Evolutionary conservation across 768 basidiomycete genomes (phyloP).

Genomic region (Chalciporus piperatus): DNA sequence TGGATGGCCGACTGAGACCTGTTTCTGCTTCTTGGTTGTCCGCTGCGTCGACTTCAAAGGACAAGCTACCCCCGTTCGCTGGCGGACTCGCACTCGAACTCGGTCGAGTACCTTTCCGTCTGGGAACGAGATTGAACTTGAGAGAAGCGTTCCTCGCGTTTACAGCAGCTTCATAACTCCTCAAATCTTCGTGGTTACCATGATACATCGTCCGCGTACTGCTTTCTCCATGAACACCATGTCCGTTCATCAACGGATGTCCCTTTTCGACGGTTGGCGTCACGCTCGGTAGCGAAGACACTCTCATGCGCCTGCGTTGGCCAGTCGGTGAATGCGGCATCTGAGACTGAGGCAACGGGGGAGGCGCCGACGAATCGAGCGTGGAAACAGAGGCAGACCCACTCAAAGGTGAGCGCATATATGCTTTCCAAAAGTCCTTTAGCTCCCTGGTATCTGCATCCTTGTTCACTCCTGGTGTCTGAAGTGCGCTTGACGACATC

Average conservation of each 20-base stretch:
- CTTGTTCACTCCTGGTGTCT: conserved; percentile 32
- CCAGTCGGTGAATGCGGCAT: conserved; percentile 29
- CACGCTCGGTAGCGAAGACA: conserved; percentile 68
- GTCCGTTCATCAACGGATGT: conserved; percentile 17
- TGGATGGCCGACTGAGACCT: conserved; percentile 35
- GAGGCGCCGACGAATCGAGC: conserved; percentile 7
- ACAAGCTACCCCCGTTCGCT: neutral
- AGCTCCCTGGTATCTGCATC: conserved; percentile 48
- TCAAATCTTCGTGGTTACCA: conserved; percentile 56
- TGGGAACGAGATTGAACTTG: conserved; percentile 53
- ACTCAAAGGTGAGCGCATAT: conserved; percentile 63
- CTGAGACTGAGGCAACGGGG: conserved; percentile 10
- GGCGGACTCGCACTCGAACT: conserved; percentile 19
- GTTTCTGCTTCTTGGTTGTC: conserved; percentile 11
- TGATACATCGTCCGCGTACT: conserved; percentile 43
- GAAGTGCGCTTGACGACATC: conserved; percentile 27
- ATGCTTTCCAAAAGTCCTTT: conserved; percentile 72
- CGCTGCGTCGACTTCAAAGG: neutral
- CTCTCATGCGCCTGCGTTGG: conserved; percentile 47
- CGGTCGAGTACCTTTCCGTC: conserved; percentile 29
- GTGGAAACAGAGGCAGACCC: conserved; percentile 25
- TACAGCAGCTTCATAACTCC: conserved; percentile 73
- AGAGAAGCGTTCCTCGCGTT: conserved; percentile 63
- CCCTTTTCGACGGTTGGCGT: conserved; percentile 48
- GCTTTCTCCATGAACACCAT: conserved; percentile 21